Evolutionary conservation across 305 asterid genomes (phyloP), one percentile per base, ranked within the genome.

Genomic region (Euphrasia arctica): DNA sequence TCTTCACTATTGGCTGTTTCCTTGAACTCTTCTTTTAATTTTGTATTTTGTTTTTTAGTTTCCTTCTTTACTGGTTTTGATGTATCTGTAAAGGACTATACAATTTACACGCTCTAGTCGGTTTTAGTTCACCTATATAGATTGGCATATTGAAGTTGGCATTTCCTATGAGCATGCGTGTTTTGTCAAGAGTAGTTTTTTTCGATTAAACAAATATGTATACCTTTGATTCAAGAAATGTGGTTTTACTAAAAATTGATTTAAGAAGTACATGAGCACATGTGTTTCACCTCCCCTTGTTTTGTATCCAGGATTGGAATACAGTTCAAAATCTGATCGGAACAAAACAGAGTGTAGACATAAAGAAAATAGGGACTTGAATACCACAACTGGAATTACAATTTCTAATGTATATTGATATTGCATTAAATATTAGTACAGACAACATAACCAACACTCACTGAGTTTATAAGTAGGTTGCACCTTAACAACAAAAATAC

Each of bases 371-470:
- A 45, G 64, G 61, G 50, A 58, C 34, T 13, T 58, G 57, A 45
- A 5, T 60, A 27, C 60, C 49, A 36, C 54, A 47, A 60, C 54
- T 15, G 36, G 63, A 65, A 54, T 51, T 50, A 52, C 70, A 72
- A 65, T 52, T 27, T 43, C 60, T n/a, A 34, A 5, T 34, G 42
- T 34, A 5, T 34, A 28, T 45, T 63, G 60, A 65, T 75, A 45
- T 72, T 70, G 72, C 78, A 72, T 62, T 75, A 66, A 63, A 66
- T 18, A 15, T 18, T 54, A 54, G 55, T 70, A 66, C 72, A 74
- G 65, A 63, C 66, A 68, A 13, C 32, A 63, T 12, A 61, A 12
- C 18, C 22, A 48, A 6, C 11, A 9, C 28, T 50, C 27, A 8
- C 18, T 10, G 8, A 9, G 8, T 15, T 50, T 14, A 50, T 50